phyloP scores from a whole-genome alignment of 352 stramenopile genomes.

The Globisporangium heterothallicum region DNA sequence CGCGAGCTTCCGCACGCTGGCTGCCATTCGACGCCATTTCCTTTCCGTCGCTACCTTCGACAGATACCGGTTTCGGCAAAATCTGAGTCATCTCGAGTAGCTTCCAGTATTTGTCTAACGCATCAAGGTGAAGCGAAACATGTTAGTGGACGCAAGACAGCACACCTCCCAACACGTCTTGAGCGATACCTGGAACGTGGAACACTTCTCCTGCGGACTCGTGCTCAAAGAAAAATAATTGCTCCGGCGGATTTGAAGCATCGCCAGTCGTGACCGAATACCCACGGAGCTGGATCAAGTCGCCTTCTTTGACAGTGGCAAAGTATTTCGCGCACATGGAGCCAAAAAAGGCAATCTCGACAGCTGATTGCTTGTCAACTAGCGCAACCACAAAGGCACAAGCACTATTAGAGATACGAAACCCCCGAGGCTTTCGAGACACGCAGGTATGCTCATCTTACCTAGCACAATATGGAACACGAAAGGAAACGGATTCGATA shows the following conservation, averaged over 20 bases:
- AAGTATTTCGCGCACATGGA: slow-evolving; percentile 61
- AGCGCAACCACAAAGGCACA: neutral
- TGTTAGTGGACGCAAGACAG: slow-evolving; percentile 1
- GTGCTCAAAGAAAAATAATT: slow-evolving; percentile 28
- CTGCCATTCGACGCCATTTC: neutral
- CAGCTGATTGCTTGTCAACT: slow-evolving; percentile 37
- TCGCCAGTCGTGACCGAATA: slow-evolving; percentile 23
- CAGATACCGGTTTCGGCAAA: slow-evolving; percentile 12
- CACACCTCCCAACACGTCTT: neutral
- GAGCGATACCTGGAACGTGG: slow-evolving; percentile 28
- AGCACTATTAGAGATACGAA: neutral
- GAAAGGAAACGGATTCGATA: slow-evolving; percentile 55
- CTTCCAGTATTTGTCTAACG: slow-evolving; percentile 64
- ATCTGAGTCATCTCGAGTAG: slow-evolving; percentile 32
- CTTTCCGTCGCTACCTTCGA: neutral
- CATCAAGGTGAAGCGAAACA: neutral
- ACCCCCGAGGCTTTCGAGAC: neutral
- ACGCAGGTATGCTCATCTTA: slow-evolving; percentile 13
- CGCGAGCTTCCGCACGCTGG: neutral
- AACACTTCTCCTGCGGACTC: slow-evolving; percentile 23
- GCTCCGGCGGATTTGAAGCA: slow-evolving; percentile 3
- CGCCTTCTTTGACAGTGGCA: slow-evolving; percentile 44
- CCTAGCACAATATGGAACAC: slow-evolving; percentile 57
- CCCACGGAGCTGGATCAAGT: slow-evolving; percentile 47
- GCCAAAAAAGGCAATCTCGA: slow-evolving; percentile 65